Evolutionary conservation across 106 monocot genomes (phyloP).

Genomic region (Cymbidium sinense): DNA sequence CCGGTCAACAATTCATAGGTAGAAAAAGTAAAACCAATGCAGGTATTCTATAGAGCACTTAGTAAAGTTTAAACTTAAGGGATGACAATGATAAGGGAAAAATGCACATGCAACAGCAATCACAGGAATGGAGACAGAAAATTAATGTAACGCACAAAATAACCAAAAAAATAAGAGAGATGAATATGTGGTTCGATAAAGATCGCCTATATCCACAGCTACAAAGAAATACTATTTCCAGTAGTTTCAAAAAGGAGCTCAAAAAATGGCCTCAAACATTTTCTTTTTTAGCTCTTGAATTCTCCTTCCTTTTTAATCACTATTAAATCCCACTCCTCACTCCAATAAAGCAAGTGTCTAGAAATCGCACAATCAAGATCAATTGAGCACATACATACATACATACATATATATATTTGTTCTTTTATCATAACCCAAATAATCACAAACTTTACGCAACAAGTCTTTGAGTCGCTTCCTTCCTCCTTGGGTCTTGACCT

Average conservation of each 20-base stretch:
- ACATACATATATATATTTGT: too few species aligned
- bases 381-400: too few species aligned
- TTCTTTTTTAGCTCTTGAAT: not conserved
- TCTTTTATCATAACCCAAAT: not conserved
- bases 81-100: not conserved
- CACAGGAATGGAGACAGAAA: not conserved
- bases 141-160: not conserved
- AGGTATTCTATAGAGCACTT: not conserved
- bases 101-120: not conserved
- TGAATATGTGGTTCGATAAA: not conserved
- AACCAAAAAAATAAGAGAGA: not conserved
- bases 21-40: not conserved
- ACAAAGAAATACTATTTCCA: not conserved
- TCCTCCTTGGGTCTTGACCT: not conserved
- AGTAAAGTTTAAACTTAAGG: not conserved
- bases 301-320: not conserved
- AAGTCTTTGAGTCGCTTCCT: not conserved
- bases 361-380: too few species aligned
- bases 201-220: not conserved
- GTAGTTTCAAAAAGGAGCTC: not conserved
- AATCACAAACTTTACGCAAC: not conserved
- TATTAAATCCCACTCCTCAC: too few species aligned
- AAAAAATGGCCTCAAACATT: not conserved
- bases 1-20: not conserved
- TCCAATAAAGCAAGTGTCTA: too few species aligned